Evolutionary conservation across 495 filamentous ascomycete species (phyloP), one percentile per base, ranked within the genome.

Genomic region (Hamigera avellanea): DNA sequence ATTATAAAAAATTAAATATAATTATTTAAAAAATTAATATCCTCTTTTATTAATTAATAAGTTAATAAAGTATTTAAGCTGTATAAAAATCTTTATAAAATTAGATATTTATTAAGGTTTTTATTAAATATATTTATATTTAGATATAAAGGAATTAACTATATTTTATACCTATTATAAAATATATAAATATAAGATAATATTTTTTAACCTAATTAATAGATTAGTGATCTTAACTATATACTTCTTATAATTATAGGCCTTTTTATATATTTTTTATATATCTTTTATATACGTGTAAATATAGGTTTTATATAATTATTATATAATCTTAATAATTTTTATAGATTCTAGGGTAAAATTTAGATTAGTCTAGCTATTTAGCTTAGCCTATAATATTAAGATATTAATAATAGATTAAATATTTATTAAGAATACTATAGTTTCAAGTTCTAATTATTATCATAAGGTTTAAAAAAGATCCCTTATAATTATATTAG

Each of bases 261-360:
- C 21, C 8, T 14, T 14, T 1, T 18, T 25, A 28, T 39, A 43
- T 1, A n/a, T 10, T 1, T n/a, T 8, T 35, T 25, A 42, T 6
- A 17, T 17, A 13, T 15, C 21, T 4, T 23, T 9, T 4, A 23
- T 23, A 9, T 42, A 25, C 2, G 26, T 36, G 14, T 9, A 5
- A 6, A 25, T 36, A 25, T 12, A 14, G 17, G 14, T n/a, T 19
- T 14, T 37, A 3, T 14, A 26, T 3, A 38, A 25, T 0, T 28
- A 32, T 8, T 36, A 32, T 9, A 32, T 19, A 1, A 18, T 25
- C 9, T 39, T 38, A 9, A 52, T 21, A 0, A 34, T 34, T 14
- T 48, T 26, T 4, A 17, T 15, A 23, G 42, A 52, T 26, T 48
- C 37, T 0, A 18, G 10, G 5, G 26, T 46, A 19, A 36, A 48